Conservation (phyloP, 192 early-diverging fungal genomes). For the Pilaira anomala region DNA sequence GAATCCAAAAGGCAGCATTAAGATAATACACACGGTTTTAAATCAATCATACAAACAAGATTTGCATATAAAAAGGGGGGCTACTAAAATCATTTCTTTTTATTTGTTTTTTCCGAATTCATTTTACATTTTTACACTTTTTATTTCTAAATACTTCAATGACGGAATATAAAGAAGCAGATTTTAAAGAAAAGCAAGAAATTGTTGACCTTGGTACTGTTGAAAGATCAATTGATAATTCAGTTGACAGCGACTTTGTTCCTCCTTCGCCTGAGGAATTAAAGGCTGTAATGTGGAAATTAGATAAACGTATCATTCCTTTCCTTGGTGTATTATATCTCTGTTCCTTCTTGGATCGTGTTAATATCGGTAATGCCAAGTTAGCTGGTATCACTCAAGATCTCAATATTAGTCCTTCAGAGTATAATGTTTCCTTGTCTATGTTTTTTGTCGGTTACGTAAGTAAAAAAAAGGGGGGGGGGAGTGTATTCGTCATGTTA, state of each 20-base stretch:
- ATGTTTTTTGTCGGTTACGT: slow-evolving; percentile 68
- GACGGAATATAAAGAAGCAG: too few species aligned
- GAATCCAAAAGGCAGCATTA: too few species aligned
- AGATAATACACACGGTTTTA: too few species aligned
- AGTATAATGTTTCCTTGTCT: slow-evolving; percentile 62
- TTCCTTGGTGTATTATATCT: slow-evolving; percentile 62
- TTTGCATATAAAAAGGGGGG: too few species aligned
- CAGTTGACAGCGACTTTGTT: slow-evolving; percentile 7
- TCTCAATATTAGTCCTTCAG: slow-evolving; percentile 37
- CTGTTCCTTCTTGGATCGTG: slow-evolving; percentile 68
- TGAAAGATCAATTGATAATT: too few species aligned
- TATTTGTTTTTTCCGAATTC: too few species aligned
- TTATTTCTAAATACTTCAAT: too few species aligned
- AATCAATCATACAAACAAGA: too few species aligned
- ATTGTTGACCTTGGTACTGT: neutral
- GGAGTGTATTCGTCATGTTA: neutral
- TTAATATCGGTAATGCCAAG: slow-evolving; percentile 68
- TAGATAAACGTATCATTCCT: slow-evolving; percentile 63
- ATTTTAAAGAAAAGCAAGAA: neutral
- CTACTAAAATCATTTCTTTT: too few species aligned
- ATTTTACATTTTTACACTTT: too few species aligned
- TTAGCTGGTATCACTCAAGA: slow-evolving; percentile 47
- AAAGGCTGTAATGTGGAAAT: slow-evolving; percentile 50
- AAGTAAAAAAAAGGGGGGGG: slow-evolving; percentile 16
- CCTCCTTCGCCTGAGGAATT: slow-evolving; percentile 25